Conservation (phyloP, 192 early-diverging fungal species). For the Cladochytrium replicatum region DNA sequence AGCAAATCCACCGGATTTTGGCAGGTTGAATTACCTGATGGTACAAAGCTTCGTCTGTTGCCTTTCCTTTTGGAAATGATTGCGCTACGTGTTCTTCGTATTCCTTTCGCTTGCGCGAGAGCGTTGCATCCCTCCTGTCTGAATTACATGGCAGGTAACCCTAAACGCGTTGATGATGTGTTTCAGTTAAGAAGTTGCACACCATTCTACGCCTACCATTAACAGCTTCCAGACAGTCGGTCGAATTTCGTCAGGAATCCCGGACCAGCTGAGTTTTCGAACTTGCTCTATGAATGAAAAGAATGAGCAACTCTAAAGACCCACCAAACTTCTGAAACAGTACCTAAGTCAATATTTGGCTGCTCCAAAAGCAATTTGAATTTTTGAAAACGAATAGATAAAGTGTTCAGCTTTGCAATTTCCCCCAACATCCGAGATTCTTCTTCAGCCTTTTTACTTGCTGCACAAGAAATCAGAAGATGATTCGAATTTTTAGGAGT, state of each 20-base stretch:
- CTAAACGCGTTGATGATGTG: constrained; percentile 17
- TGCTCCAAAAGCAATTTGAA: constrained; percentile 45
- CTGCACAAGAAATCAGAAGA: no score
- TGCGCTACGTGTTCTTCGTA: constrained; percentile 78
- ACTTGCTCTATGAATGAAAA: constrained; percentile 40
- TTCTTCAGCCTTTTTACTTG: constrained; percentile 11
- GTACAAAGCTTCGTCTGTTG: constrained; percentile 75
- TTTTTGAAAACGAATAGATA: constrained; percentile 43
- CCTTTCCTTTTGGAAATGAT: constrained; percentile 71
- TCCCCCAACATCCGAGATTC: constrained; percentile 40
- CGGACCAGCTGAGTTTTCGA: constrained; percentile 83
- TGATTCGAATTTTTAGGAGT: no score
- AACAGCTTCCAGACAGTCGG: constrained; percentile 88
- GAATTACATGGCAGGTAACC: constrained; percentile 86
- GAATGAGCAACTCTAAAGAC: constrained; percentile 4
- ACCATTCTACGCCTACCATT: constrained; percentile 41
- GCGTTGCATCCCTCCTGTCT: constrained; percentile 67
- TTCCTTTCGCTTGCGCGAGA: constrained; percentile 85
- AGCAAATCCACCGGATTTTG: no score
- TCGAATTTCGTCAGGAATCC: constrained; percentile 77
- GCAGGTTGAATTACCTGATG: constrained; percentile 76
- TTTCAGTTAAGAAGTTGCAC: not conserved
- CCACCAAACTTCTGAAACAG: not conserved
- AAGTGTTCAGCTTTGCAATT: constrained; percentile 39
- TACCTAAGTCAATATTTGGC: constrained; percentile 48